These are phyloP conservation scores for Vigna angularis DNA, from an alignment of 306 rosid genomes.

Conservation along the genomic window DNA sequence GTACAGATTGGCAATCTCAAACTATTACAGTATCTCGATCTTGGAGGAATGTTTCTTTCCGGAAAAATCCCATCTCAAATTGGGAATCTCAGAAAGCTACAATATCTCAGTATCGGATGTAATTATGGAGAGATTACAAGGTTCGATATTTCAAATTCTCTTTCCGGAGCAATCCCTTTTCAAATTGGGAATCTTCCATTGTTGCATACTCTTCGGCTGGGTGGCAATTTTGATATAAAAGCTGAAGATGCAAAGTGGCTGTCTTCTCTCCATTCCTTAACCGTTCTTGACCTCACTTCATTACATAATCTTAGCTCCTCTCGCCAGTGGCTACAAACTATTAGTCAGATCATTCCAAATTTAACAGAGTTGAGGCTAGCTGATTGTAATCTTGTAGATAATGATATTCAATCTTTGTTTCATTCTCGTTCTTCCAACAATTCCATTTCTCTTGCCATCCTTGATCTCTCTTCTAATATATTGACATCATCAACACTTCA, in stretches of 20 bases:
- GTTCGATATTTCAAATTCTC: background rate
- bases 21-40: conserved; percentile 1
- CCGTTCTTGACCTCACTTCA: background rate
- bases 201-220: background rate
- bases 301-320: background rate
- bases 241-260: conserved; percentile 2
- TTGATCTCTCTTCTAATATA: background rate
- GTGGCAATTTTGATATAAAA: background rate
- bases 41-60: background rate
- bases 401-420: background rate
- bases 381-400: background rate
- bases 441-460: background rate
- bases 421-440: background rate
- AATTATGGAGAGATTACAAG: background rate
- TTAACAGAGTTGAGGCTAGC: background rate
- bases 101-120: background rate
- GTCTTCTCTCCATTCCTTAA: conserved; percentile 4
- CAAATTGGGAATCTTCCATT: background rate
- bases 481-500: background rate
- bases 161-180: background rate
- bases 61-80: background rate
- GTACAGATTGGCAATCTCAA: background rate
- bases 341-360: background rate
- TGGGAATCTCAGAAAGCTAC: background rate
- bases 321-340: background rate